Percentiles rank a stretch among this genome's conserved stretches.
These are phyloP conservation scores for Lichina pygmaea DNA, from an alignment of 495 filamentous ascomycete species.

Conservation along the genomic window DNA sequence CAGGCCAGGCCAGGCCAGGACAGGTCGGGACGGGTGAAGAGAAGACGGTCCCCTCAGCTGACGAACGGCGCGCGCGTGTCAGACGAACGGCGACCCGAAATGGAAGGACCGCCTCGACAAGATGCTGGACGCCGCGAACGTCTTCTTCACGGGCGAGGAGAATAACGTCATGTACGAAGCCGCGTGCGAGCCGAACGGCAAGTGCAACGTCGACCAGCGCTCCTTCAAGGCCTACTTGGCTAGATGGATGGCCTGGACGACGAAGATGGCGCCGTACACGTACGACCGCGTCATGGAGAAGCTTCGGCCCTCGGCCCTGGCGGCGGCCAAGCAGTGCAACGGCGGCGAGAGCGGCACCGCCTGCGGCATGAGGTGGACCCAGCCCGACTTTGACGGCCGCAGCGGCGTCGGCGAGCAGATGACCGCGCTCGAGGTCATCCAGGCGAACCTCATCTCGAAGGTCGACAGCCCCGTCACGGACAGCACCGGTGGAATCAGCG, in stretches of 20 bases:
- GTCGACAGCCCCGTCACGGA: slow-evolving; percentile 29
- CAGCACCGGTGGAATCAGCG: slow-evolving; percentile 45
- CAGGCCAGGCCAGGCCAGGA: too few relatives aligned
- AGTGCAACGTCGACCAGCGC: slow-evolving; percentile 45
- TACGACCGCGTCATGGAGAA: slow-evolving; percentile 29
- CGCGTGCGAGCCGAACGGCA: slow-evolving; percentile 36
- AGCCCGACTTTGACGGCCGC: slow-evolving; percentile 29
- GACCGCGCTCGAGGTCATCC: slow-evolving; percentile 39
- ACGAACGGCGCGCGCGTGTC: slow-evolving; percentile 2
- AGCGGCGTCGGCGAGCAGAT: slow-evolving; percentile 44
- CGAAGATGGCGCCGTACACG: slow-evolving; percentile 47
- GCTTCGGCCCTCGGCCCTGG: slow-evolving; percentile 32
- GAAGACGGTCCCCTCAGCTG: background rate
- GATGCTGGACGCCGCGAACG: slow-evolving; percentile 26
- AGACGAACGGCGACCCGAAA: slow-evolving; percentile 20
- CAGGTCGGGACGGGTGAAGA: background rate
- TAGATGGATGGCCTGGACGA: slow-evolving; percentile 47
- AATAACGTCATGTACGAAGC: slow-evolving; percentile 34
- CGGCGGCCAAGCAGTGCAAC: slow-evolving; percentile 37
- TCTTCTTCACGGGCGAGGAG: slow-evolving; percentile 28
- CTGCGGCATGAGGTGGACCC: slow-evolving; percentile 48
- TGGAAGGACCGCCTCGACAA: slow-evolving; percentile 26
- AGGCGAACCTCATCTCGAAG: slow-evolving; percentile 26
- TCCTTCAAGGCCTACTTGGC: slow-evolving; percentile 60
- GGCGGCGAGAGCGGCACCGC: slow-evolving; percentile 28